Base-by-base conservation (phyloP, 805 yeast genomes). In the Metschnikowia vanudenii region DNA sequence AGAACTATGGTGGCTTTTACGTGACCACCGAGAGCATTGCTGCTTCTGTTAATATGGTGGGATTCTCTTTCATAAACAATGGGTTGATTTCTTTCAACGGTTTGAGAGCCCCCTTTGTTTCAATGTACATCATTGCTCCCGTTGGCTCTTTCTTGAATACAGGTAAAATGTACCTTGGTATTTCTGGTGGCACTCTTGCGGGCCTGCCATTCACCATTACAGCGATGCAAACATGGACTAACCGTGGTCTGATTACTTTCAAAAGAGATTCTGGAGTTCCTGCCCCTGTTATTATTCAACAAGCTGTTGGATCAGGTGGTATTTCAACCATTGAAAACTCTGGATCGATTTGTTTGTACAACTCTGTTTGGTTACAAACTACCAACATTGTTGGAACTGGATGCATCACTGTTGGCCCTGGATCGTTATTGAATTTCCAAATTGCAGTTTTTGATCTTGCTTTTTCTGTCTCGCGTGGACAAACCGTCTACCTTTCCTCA, bases 331-430 rank as follows among this genome's bases (percentile, higher is more conserved):
- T 62, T 29, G 55, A 50, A 30, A 64, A 64, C 42, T 45, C 53
- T 28, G 68, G 68, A 46, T 54, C 58, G 17, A 62, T 64, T 43
- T 64, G 68, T 51, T 56, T 64, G 44, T 46, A 49, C 19, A 54
- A 58, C 32, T 48, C 50, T 34, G 49, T 41, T 12, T 64, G 56
- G 41, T 47, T 49, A 9, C 65, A 60, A 51, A 44, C 60, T 13
- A 52, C 63, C 17, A 43, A 14, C 14, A 51, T 64, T 32, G n/a
- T 26, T 0, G 68, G 68, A 32, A 41, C 44, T 16, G 68, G 68
- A 39, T 63, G 67, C 53, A 46, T 57, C 8, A 16, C 31, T 29
- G 43, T 41, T 7, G 29, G 13, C 17, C 26, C 45, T 13, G 37
- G 37, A n/a, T 31, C 42, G n/a, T 29, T 20, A 16, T 20, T 37